Base-by-base conservation (phyloP, 1,284 basidiomycete species). In the Erythrobasidium hasegawianum region DNA sequence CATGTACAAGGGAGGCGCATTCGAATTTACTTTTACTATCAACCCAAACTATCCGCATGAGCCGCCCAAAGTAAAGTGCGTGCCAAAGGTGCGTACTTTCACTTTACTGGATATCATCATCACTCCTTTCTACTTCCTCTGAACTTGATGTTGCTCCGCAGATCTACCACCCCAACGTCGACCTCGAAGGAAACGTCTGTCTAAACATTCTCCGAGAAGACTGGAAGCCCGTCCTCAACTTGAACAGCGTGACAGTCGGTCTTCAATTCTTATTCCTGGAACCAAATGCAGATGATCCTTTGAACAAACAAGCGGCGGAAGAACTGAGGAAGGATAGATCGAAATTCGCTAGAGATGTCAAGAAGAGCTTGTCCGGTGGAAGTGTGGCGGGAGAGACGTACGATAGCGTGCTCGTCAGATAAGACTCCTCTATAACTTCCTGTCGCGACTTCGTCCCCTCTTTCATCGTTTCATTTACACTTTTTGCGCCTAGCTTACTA, bases 141-240 rank as follows among this genome's bases (percentile, higher is more conserved):
- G 40, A 10, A 29, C 20, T 33, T 8, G 27, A 27, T 47, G 20
- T 47, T 41, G 4, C 57, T 24, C 33, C 39, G 26, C 71, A 96
- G 94, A 97, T 98, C 76, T 98, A 99, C 79, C 96, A 99, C 78
- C 96, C 96, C 1, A 99, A 99, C 75, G 87, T 99, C 54, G 95
- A 99, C 78, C 83, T 97, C 39, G 91, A 97, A 53, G 73, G 73
- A 52, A 75, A 75, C 64, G 71, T 72, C 47, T 79, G 79, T 69
- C 75, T 80, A 38, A 98, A 98, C 81, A 97, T 98, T 74, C 83
- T 98, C 68, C 86, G 96, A 77, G 96, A 98, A 81, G 96, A 98
- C 80, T 99, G 96, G 96, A 99, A 99, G 77, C 96, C 96, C 14
- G 96, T 97, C 2, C 83, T 98, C 59, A 97, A 97, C 78, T 83